These are phyloP conservation scores for Beauveria sp. DNA, from an alignment of 2,329 filamentous ascomycete species.

Conservation along the genomic window DNA sequence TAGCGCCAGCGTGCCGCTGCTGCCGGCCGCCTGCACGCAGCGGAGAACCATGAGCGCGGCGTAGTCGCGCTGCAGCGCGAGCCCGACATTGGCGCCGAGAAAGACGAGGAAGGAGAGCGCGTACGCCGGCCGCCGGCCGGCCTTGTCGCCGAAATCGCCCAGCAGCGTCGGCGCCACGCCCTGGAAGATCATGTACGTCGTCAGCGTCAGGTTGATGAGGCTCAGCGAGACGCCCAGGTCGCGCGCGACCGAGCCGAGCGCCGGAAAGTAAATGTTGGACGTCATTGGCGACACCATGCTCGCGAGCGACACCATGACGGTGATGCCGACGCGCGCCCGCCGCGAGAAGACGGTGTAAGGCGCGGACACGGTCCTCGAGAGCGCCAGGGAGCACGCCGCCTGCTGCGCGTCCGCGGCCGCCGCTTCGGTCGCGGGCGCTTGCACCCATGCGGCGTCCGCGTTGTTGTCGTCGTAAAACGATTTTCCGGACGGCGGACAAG, in stretches of 20 bases:
- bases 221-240: slow-evolving; percentile 31
- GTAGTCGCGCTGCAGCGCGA: slow-evolving; percentile 51
- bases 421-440: not conserved
- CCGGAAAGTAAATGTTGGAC: slow-evolving; percentile 49
- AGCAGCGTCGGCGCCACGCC: slow-evolving; percentile 53
- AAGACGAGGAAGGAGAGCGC: slow-evolving; percentile 51
- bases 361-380: slow-evolving; percentile 17
- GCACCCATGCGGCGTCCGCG: not conserved
- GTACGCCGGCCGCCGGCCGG: slow-evolving; percentile 55
- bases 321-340: slow-evolving; percentile 35
- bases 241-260: slow-evolving; percentile 30
- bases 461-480: not conserved
- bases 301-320: slow-evolving; percentile 43
- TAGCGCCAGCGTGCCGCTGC: slow-evolving; percentile 63
- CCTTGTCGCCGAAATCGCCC: slow-evolving; percentile 54
- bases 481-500: not conserved
- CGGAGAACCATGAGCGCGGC: slow-evolving; percentile 52
- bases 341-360: slow-evolving; percentile 29
- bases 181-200: slow-evolving; percentile 58
- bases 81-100: slow-evolving; percentile 49
- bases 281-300: slow-evolving; percentile 51
- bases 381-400: slow-evolving; percentile 11
- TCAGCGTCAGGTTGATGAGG: slow-evolving; percentile 43
- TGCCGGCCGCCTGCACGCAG: slow-evolving; percentile 56
- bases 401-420: not conserved